Conservation (phyloP, 805 yeast genomes). For the Candida coquimbonensis region DNA sequence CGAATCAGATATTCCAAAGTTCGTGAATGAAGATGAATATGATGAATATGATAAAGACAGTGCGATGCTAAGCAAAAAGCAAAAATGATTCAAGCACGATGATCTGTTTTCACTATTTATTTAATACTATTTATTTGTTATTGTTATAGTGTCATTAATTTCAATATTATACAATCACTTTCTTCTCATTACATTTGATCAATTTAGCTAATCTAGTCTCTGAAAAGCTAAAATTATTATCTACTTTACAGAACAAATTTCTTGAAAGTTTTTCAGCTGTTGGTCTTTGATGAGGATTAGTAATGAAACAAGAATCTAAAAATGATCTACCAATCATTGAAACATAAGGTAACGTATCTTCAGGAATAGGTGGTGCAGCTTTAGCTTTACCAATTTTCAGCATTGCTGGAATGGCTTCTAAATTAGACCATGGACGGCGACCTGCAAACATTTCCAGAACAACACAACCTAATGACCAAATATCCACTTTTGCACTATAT, state of each 20-base stretch:
- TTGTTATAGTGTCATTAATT: neutral
- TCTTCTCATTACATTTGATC: conserved; percentile 38
- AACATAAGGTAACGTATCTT: conserved; percentile 65
- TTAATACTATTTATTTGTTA: neutral
- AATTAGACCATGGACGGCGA: conserved; percentile 93
- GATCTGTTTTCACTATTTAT: neutral
- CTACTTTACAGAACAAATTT: conserved; percentile 44
- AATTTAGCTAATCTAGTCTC: conserved; percentile 49
- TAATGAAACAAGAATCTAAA: conserved; percentile 65
- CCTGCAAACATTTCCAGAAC: conserved; percentile 98
- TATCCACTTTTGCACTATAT: conserved; percentile 95
- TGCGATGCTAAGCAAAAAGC: neutral
- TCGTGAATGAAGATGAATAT: no score
- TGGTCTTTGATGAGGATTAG: conserved; percentile 80
- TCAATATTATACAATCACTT: conserved; percentile 7
- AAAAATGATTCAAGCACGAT: neutral
- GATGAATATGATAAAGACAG: no score
- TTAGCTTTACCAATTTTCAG: conserved; percentile 80
- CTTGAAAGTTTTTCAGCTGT: conserved; percentile 63
- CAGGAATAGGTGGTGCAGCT: conserved; percentile 93
- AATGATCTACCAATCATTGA: conserved; percentile 63
- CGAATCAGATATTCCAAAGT: no score
- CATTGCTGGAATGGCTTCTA: conserved; percentile 92
- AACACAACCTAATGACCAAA: conserved; percentile 98
- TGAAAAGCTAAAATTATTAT: conserved; percentile 39